Conservation (phyloP, 2,329 filamentous ascomycete species). For the Colletotrichum sp. region DNA sequence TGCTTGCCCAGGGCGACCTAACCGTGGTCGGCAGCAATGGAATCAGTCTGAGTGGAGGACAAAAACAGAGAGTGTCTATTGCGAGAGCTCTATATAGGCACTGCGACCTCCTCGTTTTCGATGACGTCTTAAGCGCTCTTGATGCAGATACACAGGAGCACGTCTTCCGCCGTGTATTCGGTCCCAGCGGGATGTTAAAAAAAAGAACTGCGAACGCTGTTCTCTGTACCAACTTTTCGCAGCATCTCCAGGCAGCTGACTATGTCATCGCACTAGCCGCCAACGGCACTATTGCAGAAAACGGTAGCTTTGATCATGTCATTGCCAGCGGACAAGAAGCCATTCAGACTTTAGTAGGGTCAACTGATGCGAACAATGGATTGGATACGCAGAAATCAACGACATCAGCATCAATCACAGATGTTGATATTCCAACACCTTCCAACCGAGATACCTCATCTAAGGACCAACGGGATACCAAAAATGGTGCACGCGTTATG, state of each 20-base stretch:
- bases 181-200: slow-evolving; percentile 19
- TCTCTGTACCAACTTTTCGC: background rate
- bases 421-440: background rate
- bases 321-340: slow-evolving; percentile 37
- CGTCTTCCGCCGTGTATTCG: slow-evolving; percentile 33
- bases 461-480: background rate
- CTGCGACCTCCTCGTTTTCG: slow-evolving; percentile 32
- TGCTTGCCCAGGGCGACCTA: slow-evolving; percentile 36
- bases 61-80: slow-evolving; percentile 28
- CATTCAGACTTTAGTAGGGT: slow-evolving; percentile 34
- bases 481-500: background rate
- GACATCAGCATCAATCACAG: background rate
- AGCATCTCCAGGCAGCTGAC: background rate
- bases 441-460: background rate
- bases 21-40: slow-evolving; percentile 45
- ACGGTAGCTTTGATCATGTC: slow-evolving; percentile 42
- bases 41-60: slow-evolving; percentile 45
- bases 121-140: slow-evolving; percentile 39
- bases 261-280: slow-evolving; percentile 45
- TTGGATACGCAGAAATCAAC: background rate
- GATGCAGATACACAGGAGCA: slow-evolving; percentile 35
- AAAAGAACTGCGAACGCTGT: background rate
- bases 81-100: slow-evolving; percentile 35
- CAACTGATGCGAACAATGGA: background rate
- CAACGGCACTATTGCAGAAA: slow-evolving; percentile 43